These are phyloP conservation scores for Backusella mclennaniae DNA, from an alignment of 192 early-diverging fungal genomes.

Conservation along the genomic window DNA sequence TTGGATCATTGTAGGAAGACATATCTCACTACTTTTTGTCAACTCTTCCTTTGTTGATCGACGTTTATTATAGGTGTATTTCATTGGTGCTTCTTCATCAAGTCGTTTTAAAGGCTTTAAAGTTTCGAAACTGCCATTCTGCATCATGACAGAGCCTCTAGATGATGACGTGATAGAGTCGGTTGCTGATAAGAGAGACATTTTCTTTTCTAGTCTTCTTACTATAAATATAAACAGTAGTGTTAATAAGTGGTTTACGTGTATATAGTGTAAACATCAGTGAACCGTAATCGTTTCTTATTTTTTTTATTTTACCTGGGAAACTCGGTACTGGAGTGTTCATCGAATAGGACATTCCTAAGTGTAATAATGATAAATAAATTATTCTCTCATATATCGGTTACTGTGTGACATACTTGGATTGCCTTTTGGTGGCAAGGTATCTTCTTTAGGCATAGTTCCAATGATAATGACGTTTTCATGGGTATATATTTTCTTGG, in stretches of 20 bases:
- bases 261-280: not conserved
- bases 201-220: not conserved
- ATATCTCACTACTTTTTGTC: not conserved
- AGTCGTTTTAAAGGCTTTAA: not conserved
- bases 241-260: not conserved
- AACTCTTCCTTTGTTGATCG: not conserved
- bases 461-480: slow-evolving; percentile 7
- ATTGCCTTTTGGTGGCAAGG: not conserved
- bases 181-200: not conserved
- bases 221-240: not conserved
- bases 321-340: not conserved
- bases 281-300: not conserved
- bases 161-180: not conserved
- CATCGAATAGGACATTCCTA: not conserved
- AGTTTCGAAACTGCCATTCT: not conserved
- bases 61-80: not conserved
- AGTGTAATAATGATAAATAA: not conserved
- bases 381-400: not conserved
- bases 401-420: not conserved
- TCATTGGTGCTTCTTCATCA: not conserved
- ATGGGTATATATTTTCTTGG: slow-evolving; percentile 1
- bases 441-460: not conserved
- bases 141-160: not conserved
- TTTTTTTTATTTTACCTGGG: not conserved
- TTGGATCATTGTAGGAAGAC: not conserved